Evolutionary conservation across 2,329 filamentous ascomycete species (phyloP).

Genomic region (Coniosporium tulheliwenetii): DNA sequence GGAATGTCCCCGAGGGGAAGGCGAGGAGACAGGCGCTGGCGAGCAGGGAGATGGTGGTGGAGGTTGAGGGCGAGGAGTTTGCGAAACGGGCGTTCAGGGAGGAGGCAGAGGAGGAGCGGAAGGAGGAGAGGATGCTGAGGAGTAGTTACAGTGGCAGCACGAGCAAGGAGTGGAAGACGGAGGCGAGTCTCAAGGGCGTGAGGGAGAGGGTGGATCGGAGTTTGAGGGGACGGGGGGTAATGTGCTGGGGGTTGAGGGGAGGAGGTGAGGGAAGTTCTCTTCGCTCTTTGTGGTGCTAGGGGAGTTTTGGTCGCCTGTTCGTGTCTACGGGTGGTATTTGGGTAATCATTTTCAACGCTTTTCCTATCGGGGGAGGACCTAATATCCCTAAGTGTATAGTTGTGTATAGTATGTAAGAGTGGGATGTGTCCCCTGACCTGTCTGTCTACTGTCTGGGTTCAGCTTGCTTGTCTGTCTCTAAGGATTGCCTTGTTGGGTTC

Average conservation of each 20-base stretch:
- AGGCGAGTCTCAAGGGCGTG: slow-evolving; percentile 26
- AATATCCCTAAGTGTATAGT: too few species aligned
- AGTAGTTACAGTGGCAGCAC: slow-evolving; percentile 13
- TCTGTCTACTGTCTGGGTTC: too few species aligned
- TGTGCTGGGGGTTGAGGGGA: slow-evolving; percentile 28
- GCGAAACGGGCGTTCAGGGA: slow-evolving; percentile 17
- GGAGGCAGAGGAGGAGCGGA: slow-evolving; percentile 23
- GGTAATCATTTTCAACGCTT: too few species aligned
- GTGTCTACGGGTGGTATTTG: too few species aligned
- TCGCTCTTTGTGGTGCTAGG: too few species aligned
- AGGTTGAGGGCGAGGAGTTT: slow-evolving; percentile 20
- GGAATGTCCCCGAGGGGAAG: slow-evolving; percentile 17
- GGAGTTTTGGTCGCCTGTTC: too few species aligned
- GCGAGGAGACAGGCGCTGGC: slow-evolving; percentile 21
- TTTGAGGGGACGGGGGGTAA: slow-evolving; percentile 28
- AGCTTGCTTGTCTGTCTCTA: too few species aligned
- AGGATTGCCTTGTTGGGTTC: too few species aligned
- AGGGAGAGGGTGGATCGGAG: slow-evolving; percentile 29
- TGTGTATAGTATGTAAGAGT: too few species aligned
- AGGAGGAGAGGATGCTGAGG: slow-evolving; percentile 15
- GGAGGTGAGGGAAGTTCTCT: slow-evolving; percentile 1
- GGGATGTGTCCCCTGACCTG: too few species aligned
- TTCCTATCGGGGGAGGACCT: too few species aligned
- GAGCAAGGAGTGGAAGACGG: slow-evolving; percentile 22
- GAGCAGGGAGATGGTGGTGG: slow-evolving; percentile 24